Base-by-base conservation (phyloP, 1,284 basidiomycete species). In the Blastosporella zonata region DNA sequence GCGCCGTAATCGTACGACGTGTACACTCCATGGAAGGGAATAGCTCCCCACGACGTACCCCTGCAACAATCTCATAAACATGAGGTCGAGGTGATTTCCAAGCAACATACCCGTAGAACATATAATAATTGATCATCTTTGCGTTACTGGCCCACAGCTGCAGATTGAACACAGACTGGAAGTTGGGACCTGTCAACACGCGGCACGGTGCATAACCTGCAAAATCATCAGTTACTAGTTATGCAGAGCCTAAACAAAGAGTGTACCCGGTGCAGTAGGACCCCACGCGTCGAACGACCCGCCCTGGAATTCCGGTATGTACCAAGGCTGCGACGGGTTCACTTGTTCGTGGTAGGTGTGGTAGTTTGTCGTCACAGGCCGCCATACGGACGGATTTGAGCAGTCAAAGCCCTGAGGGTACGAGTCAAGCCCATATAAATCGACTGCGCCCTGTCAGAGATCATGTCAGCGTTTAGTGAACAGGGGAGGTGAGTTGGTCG, bases 251-350 rank as follows among this genome's bases (percentile, higher is more conserved):
- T 4, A 8, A 17, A 47, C 23, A 22, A 20, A 17, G 22, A 3
- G 1, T 13, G 42, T 15, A 78, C 78, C 82, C 43, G 84, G 81
- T 12, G 81, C 80, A 6, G 67, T 73, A 2, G 79, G 82, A 22
- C 81, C 84, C 86, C 85, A 88, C 7, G 86, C 78, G 61, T 90
- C 87, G 54, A 78, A 88, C 4, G 85, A 73, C 6, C 87, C 87
- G 15, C 78, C 84, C 71, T 84, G 82, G 59, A 84, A 83, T 64
- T 84, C 74, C 6, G 84, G 84, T 50, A 85, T 74, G 60, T 84
- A 85, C 64, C 73, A 80, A 2, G 84, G 75, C 56, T 85, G 75
- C 21, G 73, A 73, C 0, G 82, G 82, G 56, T 82, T 81, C 7
- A 71, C 75, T 10, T 67, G 53, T 33, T 64, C 64, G 59, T 87